Evolutionary conservation across 805 yeast genomes (phyloP).

Genomic region (Ogataea paraovalis): DNA sequence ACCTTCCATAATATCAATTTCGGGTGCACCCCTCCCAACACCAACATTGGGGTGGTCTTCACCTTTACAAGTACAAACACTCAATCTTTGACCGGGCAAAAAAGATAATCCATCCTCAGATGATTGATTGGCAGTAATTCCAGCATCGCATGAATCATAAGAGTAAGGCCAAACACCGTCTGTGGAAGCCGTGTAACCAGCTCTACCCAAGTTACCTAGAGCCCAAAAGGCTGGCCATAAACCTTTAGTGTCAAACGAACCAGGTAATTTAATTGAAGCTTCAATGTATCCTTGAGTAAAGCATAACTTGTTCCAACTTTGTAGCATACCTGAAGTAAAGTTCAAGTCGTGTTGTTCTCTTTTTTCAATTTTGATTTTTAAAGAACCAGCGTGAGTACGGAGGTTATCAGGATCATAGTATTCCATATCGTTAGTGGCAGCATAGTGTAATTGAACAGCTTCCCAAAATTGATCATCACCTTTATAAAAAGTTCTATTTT

Average conservation of each 20-base stretch:
- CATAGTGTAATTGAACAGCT: conserved; percentile 71
- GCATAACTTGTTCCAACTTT: conserved; percentile 80
- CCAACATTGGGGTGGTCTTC: conserved; percentile 81
- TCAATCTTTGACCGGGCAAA: conserved; percentile 71
- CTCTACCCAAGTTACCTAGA: conserved; percentile 79
- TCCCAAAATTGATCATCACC: conserved; percentile 84
- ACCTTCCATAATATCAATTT: conserved; percentile 82
- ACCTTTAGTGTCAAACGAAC: conserved; percentile 65
- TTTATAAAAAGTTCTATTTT: conserved; percentile 74
- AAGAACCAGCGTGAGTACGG: conserved; percentile 62
- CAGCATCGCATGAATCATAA: conserved; percentile 76
- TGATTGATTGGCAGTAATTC: conserved; percentile 83
- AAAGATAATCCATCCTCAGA: conserved; percentile 75
- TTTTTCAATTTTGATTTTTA: conserved; percentile 67
- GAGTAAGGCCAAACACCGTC: conserved; percentile 90
- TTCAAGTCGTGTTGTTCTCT: conserved; percentile 62
- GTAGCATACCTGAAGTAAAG: conserved; percentile 85
- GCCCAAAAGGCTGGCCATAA: conserved; percentile 92
- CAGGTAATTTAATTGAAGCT: conserved; percentile 68
- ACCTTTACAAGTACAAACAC: conserved; percentile 68
- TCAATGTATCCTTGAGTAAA: conserved; percentile 73
- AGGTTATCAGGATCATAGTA: conserved; percentile 87
- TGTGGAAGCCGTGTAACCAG: conserved; percentile 73
- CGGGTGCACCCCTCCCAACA: conserved; percentile 83
- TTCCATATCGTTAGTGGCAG: conserved; percentile 76